Evolutionary conservation across 2,329 filamentous ascomycete genomes (phyloP).

Genomic region (Immersiporthe knoxdaviesiana): DNA sequence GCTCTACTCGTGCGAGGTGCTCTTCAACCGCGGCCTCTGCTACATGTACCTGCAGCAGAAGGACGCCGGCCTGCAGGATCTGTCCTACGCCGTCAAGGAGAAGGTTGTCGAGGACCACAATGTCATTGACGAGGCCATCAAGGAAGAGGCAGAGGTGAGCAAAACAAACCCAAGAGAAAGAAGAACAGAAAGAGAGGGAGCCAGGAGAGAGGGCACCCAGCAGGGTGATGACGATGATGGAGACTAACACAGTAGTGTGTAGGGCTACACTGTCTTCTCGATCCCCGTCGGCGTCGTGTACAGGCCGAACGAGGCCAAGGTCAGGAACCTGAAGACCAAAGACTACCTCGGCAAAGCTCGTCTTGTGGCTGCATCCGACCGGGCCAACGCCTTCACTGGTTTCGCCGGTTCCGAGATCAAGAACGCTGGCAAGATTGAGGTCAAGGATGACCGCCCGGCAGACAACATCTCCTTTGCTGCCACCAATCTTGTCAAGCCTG

Average conservation of each 20-base stretch:
- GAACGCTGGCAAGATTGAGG: constrained; percentile 60
- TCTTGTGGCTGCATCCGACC: constrained; percentile 84
- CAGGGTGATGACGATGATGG: background rate
- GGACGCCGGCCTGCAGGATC: constrained; percentile 87
- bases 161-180: too few species aligned
- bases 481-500: constrained; percentile 88
- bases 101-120: constrained; percentile 96
- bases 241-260: constrained; percentile 35
- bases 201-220: background rate
- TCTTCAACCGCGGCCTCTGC: constrained; percentile 96
- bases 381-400: constrained; percentile 78
- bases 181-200: too few species aligned
- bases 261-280: constrained; percentile 98
- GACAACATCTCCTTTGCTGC: constrained; percentile 91
- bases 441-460: constrained; percentile 77
- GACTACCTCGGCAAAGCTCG: constrained; percentile 97
- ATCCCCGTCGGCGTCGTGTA: constrained; percentile 96
- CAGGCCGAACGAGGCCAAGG: constrained; percentile 94
- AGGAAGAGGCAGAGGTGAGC: constrained; percentile 84
- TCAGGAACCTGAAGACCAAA: constrained; percentile 96
- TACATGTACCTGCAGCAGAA: constrained; percentile 96
- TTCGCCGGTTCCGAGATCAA: constrained; percentile 80
- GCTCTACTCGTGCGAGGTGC: constrained; percentile 93
- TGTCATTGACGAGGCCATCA: constrained; percentile 96
- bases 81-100: constrained; percentile 89